Conservation (phyloP, 345 rosid genomes). For the Ailanthus altissimus region DNA sequence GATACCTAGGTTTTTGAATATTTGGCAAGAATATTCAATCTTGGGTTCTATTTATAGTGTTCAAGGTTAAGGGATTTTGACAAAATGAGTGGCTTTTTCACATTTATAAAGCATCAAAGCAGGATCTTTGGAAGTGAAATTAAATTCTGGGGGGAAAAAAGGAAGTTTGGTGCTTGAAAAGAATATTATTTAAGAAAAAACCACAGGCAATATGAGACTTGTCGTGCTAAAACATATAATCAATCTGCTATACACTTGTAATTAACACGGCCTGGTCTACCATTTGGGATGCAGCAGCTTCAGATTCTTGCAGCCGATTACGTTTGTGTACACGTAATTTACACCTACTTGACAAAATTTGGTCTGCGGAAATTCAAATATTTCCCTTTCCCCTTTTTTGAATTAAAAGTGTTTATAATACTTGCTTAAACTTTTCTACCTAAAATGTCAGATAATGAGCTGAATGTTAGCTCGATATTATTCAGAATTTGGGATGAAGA, state of each 20-base stretch:
- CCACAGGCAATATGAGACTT: neutral
- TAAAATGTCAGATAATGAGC: neutral
- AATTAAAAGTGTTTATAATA: no score
- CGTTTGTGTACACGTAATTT: neutral
- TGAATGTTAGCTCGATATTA: neutral
- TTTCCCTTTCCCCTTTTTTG: no score
- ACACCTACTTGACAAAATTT: neutral
- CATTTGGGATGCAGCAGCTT: neutral
- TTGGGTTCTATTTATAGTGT: constrained; percentile 28
- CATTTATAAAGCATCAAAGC: no score
- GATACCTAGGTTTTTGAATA: neutral
- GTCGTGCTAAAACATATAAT: neutral
- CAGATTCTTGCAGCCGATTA: neutral
- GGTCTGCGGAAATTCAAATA: neutral
- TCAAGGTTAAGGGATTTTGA: neutral
- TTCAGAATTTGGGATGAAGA: neutral
- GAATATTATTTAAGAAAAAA: neutral
- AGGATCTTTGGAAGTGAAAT: constrained; percentile 18
- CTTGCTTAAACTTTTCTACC: neutral
- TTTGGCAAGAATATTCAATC: neutral
- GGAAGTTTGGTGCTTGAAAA: constrained; percentile 12
- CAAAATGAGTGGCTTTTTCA: constrained; percentile 7
- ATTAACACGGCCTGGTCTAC: neutral
- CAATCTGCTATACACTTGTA: neutral
- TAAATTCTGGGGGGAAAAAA: neutral